Conservation (phyloP, 2,329 filamentous ascomycete species). For the Geosmithia putterillii region DNA sequence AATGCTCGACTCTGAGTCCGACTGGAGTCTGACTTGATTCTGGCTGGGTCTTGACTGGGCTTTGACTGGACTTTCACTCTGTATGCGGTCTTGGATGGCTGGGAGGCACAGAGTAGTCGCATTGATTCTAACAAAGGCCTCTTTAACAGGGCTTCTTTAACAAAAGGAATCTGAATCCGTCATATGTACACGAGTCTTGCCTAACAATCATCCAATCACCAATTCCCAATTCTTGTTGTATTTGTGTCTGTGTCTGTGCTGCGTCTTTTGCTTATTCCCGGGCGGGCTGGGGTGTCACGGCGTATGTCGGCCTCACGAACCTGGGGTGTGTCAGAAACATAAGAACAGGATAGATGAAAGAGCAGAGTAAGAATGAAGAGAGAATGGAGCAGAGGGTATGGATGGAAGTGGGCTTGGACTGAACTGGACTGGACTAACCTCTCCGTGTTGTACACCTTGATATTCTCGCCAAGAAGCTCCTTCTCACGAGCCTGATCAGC, state of each 20-base stretch:
- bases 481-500: constrained; percentile 86
- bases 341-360: background rate
- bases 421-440: constrained; percentile 50
- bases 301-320: constrained; percentile 72
- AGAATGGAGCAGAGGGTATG: background rate
- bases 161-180: too few species aligned
- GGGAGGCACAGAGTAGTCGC: too few species aligned
- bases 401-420: background rate
- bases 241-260: background rate
- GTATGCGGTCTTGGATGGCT: too few species aligned
- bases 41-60: too few species aligned
- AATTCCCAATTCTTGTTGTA: too few species aligned
- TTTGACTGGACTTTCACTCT: too few species aligned
- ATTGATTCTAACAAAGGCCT: too few species aligned
- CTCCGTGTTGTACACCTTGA: constrained; percentile 78
- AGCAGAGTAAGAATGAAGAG: background rate
- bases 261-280: constrained; percentile 30
- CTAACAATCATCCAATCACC: too few species aligned
- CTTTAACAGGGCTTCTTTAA: too few species aligned
- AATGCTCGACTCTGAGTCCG: too few species aligned
- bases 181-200: constrained; percentile 1
- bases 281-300: constrained; percentile 53
- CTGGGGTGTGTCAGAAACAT: too few species aligned
- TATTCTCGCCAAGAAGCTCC: constrained; percentile 74
- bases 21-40: too few species aligned